These are phyloP conservation scores for Suillus plorans DNA, from an alignment of 768 basidiomycete species.

Conservation along the genomic window DNA sequence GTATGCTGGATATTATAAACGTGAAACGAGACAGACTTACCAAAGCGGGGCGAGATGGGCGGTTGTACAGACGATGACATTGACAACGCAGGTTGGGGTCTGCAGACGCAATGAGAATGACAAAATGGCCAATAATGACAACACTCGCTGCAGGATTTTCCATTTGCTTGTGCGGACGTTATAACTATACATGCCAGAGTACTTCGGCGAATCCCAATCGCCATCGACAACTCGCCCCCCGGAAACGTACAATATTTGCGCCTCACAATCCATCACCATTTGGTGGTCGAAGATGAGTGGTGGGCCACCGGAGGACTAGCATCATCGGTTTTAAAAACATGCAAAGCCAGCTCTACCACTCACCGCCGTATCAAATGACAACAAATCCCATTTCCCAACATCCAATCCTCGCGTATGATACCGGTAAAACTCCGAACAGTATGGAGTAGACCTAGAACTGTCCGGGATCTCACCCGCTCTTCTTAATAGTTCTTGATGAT, in stretches of 20 bases:
- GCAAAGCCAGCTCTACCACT: constrained; percentile 17
- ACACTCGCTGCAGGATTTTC: constrained; percentile 63
- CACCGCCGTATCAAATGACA: constrained; percentile 68
- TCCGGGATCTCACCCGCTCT: constrained; percentile 21
- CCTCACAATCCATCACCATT: constrained; percentile 72
- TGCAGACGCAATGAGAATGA: not conserved
- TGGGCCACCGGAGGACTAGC: constrained; percentile 64
- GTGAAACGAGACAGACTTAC: constrained; percentile 30
- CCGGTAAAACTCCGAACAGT: constrained; percentile 72
- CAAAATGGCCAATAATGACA: not conserved
- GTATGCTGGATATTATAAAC: not conserved
- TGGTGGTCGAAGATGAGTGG: constrained; percentile 79
- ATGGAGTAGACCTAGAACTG: constrained; percentile 26
- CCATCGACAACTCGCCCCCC: constrained; percentile 74
- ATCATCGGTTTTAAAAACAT: not conserved
- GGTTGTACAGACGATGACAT: constrained; percentile 30
- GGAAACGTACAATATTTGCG: constrained; percentile 72
- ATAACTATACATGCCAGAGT: constrained; percentile 75
- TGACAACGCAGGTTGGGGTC: constrained; percentile 20
- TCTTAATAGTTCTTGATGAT: constrained; percentile 34
- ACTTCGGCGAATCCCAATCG: constrained; percentile 58
- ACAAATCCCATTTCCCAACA: constrained; percentile 69
- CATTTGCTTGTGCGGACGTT: constrained; percentile 64
- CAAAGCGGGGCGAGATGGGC: constrained; percentile 60
- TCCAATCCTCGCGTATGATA: constrained; percentile 66